phyloP scores from a whole-genome alignment of 768 basidiomycete genomes.

The Leccinum fibrillosum region DNA sequence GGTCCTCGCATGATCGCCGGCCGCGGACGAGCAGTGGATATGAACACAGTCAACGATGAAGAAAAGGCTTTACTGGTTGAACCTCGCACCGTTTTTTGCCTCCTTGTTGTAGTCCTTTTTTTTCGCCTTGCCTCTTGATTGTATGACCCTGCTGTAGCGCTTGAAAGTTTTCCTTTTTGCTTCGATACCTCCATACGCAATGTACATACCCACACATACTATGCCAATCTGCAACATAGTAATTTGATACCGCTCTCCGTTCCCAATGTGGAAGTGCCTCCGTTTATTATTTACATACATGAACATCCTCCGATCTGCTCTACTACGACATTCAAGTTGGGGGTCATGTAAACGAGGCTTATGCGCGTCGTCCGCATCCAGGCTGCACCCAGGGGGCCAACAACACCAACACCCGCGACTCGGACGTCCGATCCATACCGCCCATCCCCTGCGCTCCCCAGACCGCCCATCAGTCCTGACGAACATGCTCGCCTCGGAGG shows the following conservation, averaged over 20 bases:
- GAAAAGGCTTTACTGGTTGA: neutral
- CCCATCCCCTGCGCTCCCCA: slow-evolving; percentile 2
- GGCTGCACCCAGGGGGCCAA: neutral
- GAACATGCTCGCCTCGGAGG: slow-evolving; percentile 72
- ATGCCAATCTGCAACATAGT: neutral
- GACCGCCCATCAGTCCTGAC: slow-evolving; percentile 41
- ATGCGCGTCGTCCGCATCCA: too few species aligned
- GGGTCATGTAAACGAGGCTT: neutral
- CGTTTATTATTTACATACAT: neutral
- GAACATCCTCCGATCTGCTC: slow-evolving; percentile 4
- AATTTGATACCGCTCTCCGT: neutral
- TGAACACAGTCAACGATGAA: slow-evolving; percentile 20
- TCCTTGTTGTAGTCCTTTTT: neutral
- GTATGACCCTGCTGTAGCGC: slow-evolving; percentile 10
- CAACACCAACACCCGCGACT: neutral
- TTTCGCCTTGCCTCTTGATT: neutral
- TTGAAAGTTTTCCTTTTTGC: neutral
- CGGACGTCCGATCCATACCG: slow-evolving; percentile 15
- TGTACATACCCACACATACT: neutral
- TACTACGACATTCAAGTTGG: slow-evolving; percentile 1
- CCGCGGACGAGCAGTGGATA: slow-evolving; percentile 1
- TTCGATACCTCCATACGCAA: neutral
- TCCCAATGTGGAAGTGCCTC: neutral
- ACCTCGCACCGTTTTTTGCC: too few species aligned
- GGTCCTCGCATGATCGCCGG: neutral